A percentile compares a stretch with the other conserved stretches of the same genome.
phyloP scores from a whole-genome alignment of 1,139 yeast species.

The Lodderomyces elongisporus region DNA sequence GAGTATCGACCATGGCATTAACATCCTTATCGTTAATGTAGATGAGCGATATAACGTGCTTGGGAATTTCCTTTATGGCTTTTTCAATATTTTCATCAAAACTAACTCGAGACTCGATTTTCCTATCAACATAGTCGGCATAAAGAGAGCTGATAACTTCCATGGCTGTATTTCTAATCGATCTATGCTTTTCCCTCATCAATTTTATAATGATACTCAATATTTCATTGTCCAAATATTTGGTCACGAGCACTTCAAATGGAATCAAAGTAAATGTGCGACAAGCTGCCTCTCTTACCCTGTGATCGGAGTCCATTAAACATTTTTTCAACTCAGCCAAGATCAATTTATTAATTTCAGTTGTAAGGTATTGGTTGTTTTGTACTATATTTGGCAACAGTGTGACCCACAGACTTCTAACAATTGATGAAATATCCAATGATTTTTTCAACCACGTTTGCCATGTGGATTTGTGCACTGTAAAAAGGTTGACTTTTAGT shows the following conservation, averaged over 20 bases:
- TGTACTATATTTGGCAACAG: conserved; percentile 35
- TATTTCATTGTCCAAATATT: conserved; percentile 42
- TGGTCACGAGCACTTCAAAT: conserved; percentile 35
- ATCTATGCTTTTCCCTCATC: conserved; percentile 62
- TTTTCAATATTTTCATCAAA: conserved; percentile 31
- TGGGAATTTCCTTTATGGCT: conserved; percentile 51
- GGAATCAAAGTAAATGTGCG: conserved; percentile 38
- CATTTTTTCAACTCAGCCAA: conserved; percentile 61
- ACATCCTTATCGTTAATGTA: conserved; percentile 72
- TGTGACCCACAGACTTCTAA: conserved; percentile 68
- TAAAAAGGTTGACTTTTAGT: conserved; percentile 49
- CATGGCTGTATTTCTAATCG: conserved; percentile 63
- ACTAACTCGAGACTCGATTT: conserved; percentile 4
- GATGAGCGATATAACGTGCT: conserved; percentile 57
- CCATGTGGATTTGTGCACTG: conserved; percentile 60
- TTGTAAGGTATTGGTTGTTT: conserved; percentile 35
- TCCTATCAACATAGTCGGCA: conserved; percentile 25
- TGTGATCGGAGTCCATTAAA: conserved; percentile 70
- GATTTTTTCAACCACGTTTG: conserved; percentile 67
- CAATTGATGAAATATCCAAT: conserved; percentile 60
- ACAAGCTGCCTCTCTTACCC: conserved; percentile 64
- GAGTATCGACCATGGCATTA: conserved; percentile 62
- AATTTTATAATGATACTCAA: conserved; percentile 56
- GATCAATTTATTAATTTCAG: conserved; percentile 49
- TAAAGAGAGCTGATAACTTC: conserved; percentile 52